Conservation (phyloP, 2,329 filamentous ascomycete genomes). For the Aspergillus brunneoviolaceus region DNA sequence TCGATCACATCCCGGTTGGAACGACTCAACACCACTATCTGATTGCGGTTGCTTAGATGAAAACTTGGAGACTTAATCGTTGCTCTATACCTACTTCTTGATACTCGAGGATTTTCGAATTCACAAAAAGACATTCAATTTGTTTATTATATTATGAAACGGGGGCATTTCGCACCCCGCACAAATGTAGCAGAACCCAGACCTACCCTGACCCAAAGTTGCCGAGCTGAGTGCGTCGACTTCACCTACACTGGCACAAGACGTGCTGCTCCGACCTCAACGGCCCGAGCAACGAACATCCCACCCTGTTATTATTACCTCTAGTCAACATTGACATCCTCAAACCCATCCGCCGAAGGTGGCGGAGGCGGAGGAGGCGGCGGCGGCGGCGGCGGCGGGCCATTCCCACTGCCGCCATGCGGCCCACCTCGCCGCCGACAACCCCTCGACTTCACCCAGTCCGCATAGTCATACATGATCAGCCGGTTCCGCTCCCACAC, state of each 20-base stretch:
- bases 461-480: not conserved
- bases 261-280: too few species aligned
- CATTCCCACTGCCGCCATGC: too few species aligned
- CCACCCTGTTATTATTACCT: too few species aligned
- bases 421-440: too few species aligned
- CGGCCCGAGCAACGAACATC: too few species aligned
- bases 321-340: too few species aligned
- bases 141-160: not conserved
- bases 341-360: too few species aligned
- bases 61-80: not conserved
- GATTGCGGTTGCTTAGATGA: constrained; percentile 1
- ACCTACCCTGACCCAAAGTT: not conserved
- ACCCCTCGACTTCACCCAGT: not conserved
- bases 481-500: not conserved
- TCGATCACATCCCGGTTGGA: constrained; percentile 44
- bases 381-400: too few species aligned
- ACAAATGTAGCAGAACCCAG: not conserved
- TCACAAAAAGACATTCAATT: not conserved
- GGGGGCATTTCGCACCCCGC: not conserved
- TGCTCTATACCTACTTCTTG: not conserved
- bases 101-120: not conserved
- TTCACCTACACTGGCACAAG: too few species aligned
- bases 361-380: too few species aligned
- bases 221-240: too few species aligned
- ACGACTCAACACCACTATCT: constrained; percentile 39